Percentiles rank a stretch among this genome's conserved stretches.
phyloP scores from a whole-genome alignment of 169 alveolate genomes.

The Plasmodium reichenowi region DNA sequence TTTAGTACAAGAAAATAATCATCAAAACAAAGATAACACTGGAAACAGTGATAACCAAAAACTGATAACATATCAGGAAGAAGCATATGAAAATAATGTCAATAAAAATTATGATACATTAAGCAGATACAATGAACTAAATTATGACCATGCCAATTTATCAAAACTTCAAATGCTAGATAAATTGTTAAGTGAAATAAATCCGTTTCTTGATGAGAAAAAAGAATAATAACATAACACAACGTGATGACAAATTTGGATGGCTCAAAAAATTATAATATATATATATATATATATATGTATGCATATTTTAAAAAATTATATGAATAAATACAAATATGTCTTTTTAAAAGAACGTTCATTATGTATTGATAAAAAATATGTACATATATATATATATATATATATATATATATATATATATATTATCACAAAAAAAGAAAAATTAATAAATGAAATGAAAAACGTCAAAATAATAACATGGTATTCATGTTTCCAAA shows the following conservation, averaged over 20 bases:
- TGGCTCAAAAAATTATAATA: neutral
- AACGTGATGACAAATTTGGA: neutral
- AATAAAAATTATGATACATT: neutral
- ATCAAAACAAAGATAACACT: neutral
- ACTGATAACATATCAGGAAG: neutral
- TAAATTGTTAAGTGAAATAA: slow-evolving; percentile 23
- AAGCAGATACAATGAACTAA: neutral
- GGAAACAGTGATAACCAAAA: neutral
- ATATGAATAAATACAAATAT: neutral
- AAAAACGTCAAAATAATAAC: neutral
- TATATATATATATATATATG: neutral
- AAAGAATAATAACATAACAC: neutral
- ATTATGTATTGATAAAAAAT: neutral
- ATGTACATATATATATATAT: neutral
- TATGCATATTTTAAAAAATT: neutral
- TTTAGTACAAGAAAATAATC: neutral
- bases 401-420: neutral
- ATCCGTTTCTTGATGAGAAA: slow-evolving; percentile 17
- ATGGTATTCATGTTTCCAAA: neutral
- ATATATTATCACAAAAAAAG: neutral
- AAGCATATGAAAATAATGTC: neutral
- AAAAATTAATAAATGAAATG: neutral
- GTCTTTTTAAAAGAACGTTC: neutral
- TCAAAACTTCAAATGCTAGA: slow-evolving; percentile 16
- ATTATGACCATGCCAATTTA: neutral